Percentiles rank a stretch among this genome's conserved stretches.
Conservation (phyloP, 129 eudicot species). For the Tagetes patula region DNA sequence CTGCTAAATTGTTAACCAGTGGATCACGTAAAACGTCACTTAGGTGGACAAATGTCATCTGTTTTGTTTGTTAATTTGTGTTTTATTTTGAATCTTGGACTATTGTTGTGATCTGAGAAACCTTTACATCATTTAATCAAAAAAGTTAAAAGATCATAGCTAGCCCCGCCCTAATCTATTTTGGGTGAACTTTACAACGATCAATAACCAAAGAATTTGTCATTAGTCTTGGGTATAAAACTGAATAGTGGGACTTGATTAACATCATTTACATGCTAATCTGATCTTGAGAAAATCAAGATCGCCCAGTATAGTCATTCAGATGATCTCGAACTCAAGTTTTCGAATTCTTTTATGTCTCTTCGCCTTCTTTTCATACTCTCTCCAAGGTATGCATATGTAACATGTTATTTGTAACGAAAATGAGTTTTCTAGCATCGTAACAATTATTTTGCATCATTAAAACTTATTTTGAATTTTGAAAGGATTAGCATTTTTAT, state of each 20-base stretch:
- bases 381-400: slow-evolving; percentile 30
- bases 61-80: slow-evolving; percentile 22
- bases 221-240: slow-evolving; percentile 34
- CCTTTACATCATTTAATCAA: slow-evolving; percentile 12
- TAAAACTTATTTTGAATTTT: no score
- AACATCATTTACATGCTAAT: slow-evolving; percentile 15
- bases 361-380: slow-evolving; percentile 25
- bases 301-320: background rate
- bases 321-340: slow-evolving; percentile 15
- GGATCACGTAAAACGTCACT: background rate
- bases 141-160: slow-evolving; percentile 34
- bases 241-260: background rate
- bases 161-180: slow-evolving; percentile 28
- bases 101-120: background rate
- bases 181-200: slow-evolving; percentile 41
- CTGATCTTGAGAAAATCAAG: background rate
- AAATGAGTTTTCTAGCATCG: background rate
- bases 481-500: no score
- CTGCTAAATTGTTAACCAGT: background rate
- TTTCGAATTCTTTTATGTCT: slow-evolving; percentile 25
- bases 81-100: slow-evolving; percentile 28
- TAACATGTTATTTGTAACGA: background rate
- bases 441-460: no score
- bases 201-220: background rate
- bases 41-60: background rate